Evolutionary conservation across 768 basidiomycete species (phyloP).

Genomic region (Mrakia blollopis): DNA sequence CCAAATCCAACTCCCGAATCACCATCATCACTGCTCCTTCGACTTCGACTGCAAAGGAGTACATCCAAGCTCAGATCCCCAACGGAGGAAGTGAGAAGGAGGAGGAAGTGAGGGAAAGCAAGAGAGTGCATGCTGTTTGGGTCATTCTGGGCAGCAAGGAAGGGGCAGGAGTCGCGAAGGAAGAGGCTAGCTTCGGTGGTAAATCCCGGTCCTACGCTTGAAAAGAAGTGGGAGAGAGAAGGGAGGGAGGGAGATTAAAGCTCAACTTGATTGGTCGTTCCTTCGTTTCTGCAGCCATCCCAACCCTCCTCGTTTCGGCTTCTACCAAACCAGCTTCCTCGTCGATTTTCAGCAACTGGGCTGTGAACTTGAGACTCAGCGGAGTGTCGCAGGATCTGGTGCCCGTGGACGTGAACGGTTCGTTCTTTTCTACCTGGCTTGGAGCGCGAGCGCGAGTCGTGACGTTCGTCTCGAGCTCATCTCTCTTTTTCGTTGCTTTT

Average conservation of each 20-base stretch:
- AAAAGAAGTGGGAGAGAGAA: too few relatives aligned
- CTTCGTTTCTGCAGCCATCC: not conserved
- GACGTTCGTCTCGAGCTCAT: not conserved
- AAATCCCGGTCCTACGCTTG: not conserved
- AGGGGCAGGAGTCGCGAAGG: not conserved
- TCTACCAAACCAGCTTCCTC: not conserved
- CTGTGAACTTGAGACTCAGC: not conserved
- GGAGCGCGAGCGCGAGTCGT: too few relatives aligned
- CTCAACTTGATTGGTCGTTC: not conserved
- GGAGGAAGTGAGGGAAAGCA: not conserved
- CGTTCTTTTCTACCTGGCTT: not conserved
- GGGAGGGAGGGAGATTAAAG: too few relatives aligned
- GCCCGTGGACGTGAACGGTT: not conserved
- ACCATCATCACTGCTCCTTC: not conserved
- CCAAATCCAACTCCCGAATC: conserved; percentile 9
- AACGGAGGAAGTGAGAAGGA: not conserved
- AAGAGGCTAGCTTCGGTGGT: conserved; percentile 3
- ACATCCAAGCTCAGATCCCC: not conserved
- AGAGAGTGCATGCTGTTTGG: conserved; percentile 26
- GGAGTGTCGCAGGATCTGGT: not conserved
- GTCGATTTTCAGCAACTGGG: not conserved
- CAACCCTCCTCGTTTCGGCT: not conserved
- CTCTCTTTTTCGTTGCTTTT: not conserved
- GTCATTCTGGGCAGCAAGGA: not conserved
- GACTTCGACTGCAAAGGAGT: conserved; percentile 2